phyloP scores from a whole-genome alignment of 2,329 filamentous ascomycete species.

The Endocalyx cinctus region DNA sequence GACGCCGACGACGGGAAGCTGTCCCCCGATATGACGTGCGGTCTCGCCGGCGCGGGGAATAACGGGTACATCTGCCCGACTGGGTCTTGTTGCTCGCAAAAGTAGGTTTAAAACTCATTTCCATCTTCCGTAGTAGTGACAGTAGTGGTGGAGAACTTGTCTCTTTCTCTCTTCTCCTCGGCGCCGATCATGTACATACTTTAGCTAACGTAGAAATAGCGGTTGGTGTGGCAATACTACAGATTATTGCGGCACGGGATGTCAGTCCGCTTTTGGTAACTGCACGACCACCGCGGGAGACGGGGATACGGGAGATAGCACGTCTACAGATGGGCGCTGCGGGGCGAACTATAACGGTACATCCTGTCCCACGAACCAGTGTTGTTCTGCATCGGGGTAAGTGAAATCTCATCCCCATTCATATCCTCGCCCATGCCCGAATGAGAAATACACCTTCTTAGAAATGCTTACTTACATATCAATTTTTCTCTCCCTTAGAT shows the following conservation, averaged over 20 bases:
- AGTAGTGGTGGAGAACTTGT: too few relatives aligned
- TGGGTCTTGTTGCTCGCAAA: constrained; percentile 17
- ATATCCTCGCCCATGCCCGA: too few relatives aligned
- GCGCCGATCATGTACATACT: constrained; percentile 3
- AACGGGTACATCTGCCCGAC: constrained; percentile 20
- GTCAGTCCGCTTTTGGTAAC: constrained; percentile 18
- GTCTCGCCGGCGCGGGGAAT: constrained; percentile 17
- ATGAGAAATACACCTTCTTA: too few relatives aligned
- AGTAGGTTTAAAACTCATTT: too few relatives aligned
- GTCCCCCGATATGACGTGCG: constrained; percentile 20
- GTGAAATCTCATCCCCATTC: too few relatives aligned
- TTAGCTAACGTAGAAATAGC: constrained; percentile 4
- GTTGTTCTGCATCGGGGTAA: constrained; percentile 40
- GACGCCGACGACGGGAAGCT: too few relatives aligned
- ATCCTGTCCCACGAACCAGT: constrained; percentile 30
- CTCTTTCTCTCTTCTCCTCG: too few relatives aligned
- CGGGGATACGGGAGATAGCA: constrained; percentile 5
- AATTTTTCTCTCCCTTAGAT: too few relatives aligned
- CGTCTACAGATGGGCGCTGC: constrained; percentile 44
- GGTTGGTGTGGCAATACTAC: constrained; percentile 20
- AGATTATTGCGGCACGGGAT: constrained; percentile 20
- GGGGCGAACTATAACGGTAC: constrained; percentile 30
- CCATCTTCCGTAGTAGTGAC: too few relatives aligned
- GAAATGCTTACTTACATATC: too few relatives aligned
- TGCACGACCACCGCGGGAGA: constrained; percentile 6